These are phyloP conservation scores for Coemansia sp. DNA, from an alignment of 192 early-diverging fungal species.

Conservation along the genomic window DNA sequence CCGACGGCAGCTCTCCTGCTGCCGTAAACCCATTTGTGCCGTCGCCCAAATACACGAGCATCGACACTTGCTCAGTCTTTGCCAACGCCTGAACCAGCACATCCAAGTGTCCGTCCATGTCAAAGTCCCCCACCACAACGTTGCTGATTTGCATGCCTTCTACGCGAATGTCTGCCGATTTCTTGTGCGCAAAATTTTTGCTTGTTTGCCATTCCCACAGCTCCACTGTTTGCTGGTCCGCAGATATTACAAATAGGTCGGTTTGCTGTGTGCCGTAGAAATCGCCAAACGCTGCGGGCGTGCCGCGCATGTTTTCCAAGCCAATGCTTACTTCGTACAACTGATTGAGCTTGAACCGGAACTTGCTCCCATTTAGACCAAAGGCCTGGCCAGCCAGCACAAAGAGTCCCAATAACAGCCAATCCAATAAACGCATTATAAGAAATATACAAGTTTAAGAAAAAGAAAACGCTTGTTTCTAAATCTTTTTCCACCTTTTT, in stretches of 20 bases:
- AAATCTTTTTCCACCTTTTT: background rate
- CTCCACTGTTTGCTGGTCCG: slow-evolving; percentile 66
- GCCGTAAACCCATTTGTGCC: slow-evolving; percentile 62
- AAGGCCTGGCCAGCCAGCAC: background rate
- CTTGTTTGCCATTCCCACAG: slow-evolving; percentile 70
- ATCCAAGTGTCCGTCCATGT: slow-evolving; percentile 87
- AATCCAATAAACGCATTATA: background rate
- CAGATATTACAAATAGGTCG: slow-evolving; percentile 74
- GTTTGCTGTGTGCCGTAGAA: slow-evolving; percentile 82
- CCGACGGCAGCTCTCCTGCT: slow-evolving; percentile 17
- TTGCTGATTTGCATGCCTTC: slow-evolving; percentile 61
- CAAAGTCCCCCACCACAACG: slow-evolving; percentile 82
- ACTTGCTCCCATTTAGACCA: slow-evolving; percentile 36
- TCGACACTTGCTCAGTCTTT: slow-evolving; percentile 53
- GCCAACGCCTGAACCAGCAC: slow-evolving; percentile 69
- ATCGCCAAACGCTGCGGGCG: slow-evolving; percentile 82
- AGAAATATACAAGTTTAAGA: background rate
- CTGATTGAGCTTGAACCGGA: slow-evolving; percentile 56
- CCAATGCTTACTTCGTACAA: slow-evolving; percentile 65
- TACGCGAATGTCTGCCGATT: slow-evolving; percentile 55
- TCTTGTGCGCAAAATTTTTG: slow-evolving; percentile 47
- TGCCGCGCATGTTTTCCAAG: slow-evolving; percentile 65
- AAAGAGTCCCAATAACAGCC: background rate
- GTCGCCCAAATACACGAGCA: slow-evolving; percentile 76
- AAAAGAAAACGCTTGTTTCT: no score